Percentiles rank a stretch among this genome's conserved stretches.
Evolutionary conservation across 352 stramenopile species (phyloP).

Genomic region (Globisporangium emineosum): DNA sequence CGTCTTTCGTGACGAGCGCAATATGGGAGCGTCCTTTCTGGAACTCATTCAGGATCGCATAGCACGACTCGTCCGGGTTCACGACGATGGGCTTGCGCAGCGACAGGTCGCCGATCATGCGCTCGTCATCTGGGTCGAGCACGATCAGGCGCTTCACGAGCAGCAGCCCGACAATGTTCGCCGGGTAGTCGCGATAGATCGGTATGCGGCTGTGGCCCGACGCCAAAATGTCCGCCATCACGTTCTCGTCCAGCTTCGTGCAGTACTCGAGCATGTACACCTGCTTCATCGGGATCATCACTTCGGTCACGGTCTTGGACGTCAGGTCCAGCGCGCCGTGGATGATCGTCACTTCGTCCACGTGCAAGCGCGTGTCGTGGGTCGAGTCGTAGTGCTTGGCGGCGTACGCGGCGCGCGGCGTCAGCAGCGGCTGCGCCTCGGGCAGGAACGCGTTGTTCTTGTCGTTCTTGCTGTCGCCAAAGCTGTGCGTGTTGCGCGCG

Average conservation of each 20-base stretch:
- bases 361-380: conserved; percentile 47
- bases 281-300: conserved; percentile 83
- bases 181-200: conserved; percentile 71
- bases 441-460: conserved; percentile 16
- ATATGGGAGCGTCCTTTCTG: conserved; percentile 87
- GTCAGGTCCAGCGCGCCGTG: conserved; percentile 88
- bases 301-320: conserved; percentile 80
- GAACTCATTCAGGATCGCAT: conserved; percentile 90
- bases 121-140: conserved; percentile 74
- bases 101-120: conserved; percentile 54
- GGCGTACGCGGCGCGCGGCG: conserved; percentile 22
- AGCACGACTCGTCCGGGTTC: conserved; percentile 73
- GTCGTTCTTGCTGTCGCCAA: not conserved
- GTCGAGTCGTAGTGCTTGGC: conserved; percentile 31
- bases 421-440: conserved; percentile 24
- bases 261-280: conserved; percentile 85
- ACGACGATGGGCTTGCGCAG: conserved; percentile 83
- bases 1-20: conserved; percentile 69
- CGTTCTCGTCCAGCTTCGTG: conserved; percentile 68
- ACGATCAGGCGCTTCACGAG: conserved; percentile 90
- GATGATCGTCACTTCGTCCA: conserved; percentile 91
- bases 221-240: conserved; percentile 81
- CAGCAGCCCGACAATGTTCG: conserved; percentile 82
- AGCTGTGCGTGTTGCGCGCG: conserved; percentile 10
- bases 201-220: conserved; percentile 88